Evolutionary conservation across 2,329 filamentous ascomycete species (phyloP), one percentile per base, ranked within the genome.

Genomic region (Aspergillus felis): DNA sequence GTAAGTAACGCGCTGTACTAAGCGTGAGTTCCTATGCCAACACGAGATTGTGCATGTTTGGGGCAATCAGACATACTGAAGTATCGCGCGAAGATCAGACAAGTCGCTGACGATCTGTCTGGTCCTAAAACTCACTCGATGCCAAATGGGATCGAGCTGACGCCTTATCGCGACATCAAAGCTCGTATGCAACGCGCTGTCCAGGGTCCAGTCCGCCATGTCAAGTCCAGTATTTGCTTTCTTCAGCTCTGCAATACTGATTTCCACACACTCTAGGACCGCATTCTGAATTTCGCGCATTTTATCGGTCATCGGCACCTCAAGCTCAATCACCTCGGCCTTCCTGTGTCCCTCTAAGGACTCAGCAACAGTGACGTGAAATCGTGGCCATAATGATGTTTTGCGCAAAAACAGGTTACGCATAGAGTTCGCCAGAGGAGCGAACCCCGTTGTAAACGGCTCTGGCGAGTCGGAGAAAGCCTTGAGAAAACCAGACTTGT

Each of bases 71-170:
- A 62, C 76, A 38, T 81, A 88, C 74, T 93, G 89, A 17, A 99
- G 82, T 72, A 97, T 88, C 24, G 86, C 87, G 57, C 93, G 85
- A 41, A 99, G 81, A 20, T 96, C 87, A 0, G 88, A 89, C 64
- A 99, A 74, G 71, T 97, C 94, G 66, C 87, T 89, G 56, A 96
- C 93, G 64, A 99, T 96, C 74, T 97, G 92, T 67, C 89, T 91
- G 2, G 93, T 97, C 74, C 94, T 92, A 82, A 90, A 96, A 72
- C 90, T 97, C 53, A 96, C 90, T 54, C 94, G 86, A 77, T 99
- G 94, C 94, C 94, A 99, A 57, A 97, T 92, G 4, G 93, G 92
- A 69, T 97, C 92, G 20, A 99, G 79, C 73, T 99, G 94, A 57
- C 92, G 84, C 60, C 93, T 84, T 52, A 99, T 87, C 55, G 92